These are phyloP conservation scores for Epicoccum nigrum DNA, from an alignment of 2,329 filamentous ascomycete genomes.

Conservation along the genomic window DNA sequence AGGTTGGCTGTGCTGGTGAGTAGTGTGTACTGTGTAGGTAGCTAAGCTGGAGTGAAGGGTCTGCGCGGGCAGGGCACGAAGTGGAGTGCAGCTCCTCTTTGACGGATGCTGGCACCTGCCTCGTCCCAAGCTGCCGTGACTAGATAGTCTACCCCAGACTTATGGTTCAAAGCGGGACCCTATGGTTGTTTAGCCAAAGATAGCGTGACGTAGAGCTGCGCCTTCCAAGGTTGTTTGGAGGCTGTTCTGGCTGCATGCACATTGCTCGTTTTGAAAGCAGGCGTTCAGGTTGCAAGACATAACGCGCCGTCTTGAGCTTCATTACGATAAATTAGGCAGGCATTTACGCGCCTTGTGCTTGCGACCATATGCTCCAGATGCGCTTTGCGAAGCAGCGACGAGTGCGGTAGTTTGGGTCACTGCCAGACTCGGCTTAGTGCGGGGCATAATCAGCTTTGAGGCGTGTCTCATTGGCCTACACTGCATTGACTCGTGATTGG, in stretches of 20 bases:
- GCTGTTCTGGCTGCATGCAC: too few relatives aligned
- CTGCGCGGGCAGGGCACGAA: not conserved
- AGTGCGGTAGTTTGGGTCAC: not conserved
- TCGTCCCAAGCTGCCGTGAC: slow-evolving; percentile 10
- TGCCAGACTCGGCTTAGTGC: not conserved
- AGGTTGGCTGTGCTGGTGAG: not conserved
- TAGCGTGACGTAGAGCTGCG: slow-evolving; percentile 12
- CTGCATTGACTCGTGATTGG: too few relatives aligned
- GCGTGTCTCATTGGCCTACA: too few relatives aligned
- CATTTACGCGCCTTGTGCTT: too few relatives aligned
- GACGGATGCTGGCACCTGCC: too few relatives aligned
- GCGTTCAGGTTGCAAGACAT: too few relatives aligned
- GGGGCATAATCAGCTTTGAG: not conserved
- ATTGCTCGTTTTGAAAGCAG: too few relatives aligned
- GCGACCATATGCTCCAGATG: too few relatives aligned
- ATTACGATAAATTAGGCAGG: too few relatives aligned
- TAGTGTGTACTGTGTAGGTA: too few relatives aligned
- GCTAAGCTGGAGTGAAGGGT: slow-evolving; percentile 7
- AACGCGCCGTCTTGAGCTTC: too few relatives aligned
- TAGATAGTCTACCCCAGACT: slow-evolving; percentile 18
- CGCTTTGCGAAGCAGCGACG: too few relatives aligned
- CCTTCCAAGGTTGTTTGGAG: not conserved
- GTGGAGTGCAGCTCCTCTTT: slow-evolving; percentile 8
- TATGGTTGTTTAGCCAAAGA: slow-evolving; percentile 4
- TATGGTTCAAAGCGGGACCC: not conserved